These are phyloP conservation scores for Cymbidium sinense DNA, from an alignment of 106 monocot species.

Conservation along the genomic window DNA sequence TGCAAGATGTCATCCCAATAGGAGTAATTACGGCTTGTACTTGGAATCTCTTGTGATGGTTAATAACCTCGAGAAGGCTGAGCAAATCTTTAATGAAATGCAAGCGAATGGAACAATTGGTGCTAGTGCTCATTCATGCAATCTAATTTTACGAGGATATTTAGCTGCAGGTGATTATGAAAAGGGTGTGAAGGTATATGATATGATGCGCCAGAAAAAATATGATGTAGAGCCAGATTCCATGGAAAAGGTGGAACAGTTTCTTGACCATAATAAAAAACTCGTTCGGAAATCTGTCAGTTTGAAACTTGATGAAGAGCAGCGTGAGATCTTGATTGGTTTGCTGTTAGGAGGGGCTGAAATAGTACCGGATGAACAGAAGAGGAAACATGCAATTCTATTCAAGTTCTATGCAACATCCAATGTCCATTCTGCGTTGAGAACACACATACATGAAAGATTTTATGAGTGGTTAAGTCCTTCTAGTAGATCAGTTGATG, in stretches of 20 bases:
- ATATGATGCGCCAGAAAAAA: slow-evolving; percentile 81
- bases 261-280: slow-evolving; percentile 49
- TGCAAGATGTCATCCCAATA: slow-evolving; percentile 43
- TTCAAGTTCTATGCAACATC: slow-evolving; percentile 59
- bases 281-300: slow-evolving; percentile 44
- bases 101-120: slow-evolving; percentile 47
- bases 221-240: slow-evolving; percentile 54
- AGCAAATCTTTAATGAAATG: slow-evolving; percentile 80
- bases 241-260: slow-evolving; percentile 48
- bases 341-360: slow-evolving; percentile 65
- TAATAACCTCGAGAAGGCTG: slow-evolving; percentile 57
- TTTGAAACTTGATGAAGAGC: slow-evolving; percentile 73
- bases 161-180: slow-evolving; percentile 45
- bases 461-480: slow-evolving; percentile 75
- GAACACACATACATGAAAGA: slow-evolving; percentile 52
- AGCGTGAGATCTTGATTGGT: slow-evolving; percentile 90
- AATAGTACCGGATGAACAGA: slow-evolving; percentile 42
- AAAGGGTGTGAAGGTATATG: slow-evolving; percentile 65
- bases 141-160: slow-evolving; percentile 61
- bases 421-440: slow-evolving; percentile 52
- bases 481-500: slow-evolving; percentile 20
- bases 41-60: slow-evolving; percentile 61
- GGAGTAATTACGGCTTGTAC: slow-evolving; percentile 57
- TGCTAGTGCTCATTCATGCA: slow-evolving; percentile 47
- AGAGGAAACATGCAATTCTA: slow-evolving; percentile 38